Conservation (phyloP, 2,329 filamentous ascomycete genomes). For the Penicillium digitatum region DNA sequence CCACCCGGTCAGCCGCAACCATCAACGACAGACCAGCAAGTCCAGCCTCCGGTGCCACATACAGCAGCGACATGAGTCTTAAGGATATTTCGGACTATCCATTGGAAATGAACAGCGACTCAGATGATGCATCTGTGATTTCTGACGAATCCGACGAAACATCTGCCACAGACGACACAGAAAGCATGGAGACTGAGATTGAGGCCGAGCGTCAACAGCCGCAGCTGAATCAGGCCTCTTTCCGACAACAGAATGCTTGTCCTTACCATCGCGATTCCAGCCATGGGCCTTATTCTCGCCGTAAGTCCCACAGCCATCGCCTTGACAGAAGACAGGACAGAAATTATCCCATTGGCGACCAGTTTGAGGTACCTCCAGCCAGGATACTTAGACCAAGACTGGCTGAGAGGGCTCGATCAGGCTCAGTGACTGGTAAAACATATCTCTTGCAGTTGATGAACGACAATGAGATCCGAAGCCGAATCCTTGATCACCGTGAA, state of each 20-base stretch:
- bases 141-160: constrained; percentile 27
- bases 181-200: constrained; percentile 19
- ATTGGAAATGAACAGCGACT: constrained; percentile 24
- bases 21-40: not conserved
- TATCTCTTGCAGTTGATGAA: constrained; percentile 14
- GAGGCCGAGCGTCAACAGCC: constrained; percentile 15
- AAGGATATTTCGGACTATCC: constrained; percentile 6
- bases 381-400: not conserved
- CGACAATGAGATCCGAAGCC: constrained; percentile 26
- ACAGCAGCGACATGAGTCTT: not conserved
- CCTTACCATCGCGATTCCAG: constrained; percentile 12
- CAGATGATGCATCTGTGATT: constrained; percentile 29
- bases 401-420: not conserved
- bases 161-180: constrained; percentile 28
- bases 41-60: not conserved
- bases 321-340: constrained; percentile 10
- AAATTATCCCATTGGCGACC: not conserved
- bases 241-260: constrained; percentile 18
- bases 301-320: constrained; percentile 2
- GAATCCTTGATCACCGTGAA: constrained; percentile 29
- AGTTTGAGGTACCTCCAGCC: constrained; percentile 5
- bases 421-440: not conserved
- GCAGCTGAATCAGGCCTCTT: constrained; percentile 19
- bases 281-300: not conserved
- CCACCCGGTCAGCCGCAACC: not conserved